phyloP scores from a whole-genome alignment of 768 basidiomycete genomes.

The Auricularia cornea region DNA sequence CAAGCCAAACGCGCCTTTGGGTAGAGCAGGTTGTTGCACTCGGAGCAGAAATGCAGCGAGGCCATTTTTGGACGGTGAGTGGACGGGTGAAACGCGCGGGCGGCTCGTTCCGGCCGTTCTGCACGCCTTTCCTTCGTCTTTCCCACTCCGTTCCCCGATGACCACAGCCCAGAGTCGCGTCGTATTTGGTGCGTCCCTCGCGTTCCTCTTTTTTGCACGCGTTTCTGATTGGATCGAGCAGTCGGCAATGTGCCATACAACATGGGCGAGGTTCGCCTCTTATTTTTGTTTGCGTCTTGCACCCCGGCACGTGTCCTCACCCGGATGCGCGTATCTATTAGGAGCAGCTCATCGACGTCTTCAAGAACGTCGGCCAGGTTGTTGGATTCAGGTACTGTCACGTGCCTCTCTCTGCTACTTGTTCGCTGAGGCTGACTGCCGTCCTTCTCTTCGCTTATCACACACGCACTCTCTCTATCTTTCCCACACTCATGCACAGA shows the following conservation, averaged over 20 bases:
- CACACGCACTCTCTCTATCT: no score
- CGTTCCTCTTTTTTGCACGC: not conserved
- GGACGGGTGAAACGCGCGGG: no score
- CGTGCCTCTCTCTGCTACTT: not conserved
- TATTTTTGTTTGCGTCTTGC: conserved; percentile 6
- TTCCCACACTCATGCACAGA: conserved; percentile 30
- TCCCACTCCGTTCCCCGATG: not conserved
- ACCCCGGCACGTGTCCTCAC: not conserved
- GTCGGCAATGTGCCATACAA: conserved; percentile 89
- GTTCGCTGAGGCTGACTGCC: no score
- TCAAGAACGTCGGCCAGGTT: conserved; percentile 82
- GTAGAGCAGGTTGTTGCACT: conserved; percentile 93
- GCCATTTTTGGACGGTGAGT: conserved; percentile 31
- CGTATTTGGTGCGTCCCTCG: conserved; percentile 63
- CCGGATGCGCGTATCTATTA: conserved; percentile 17
- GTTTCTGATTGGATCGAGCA: conserved; percentile 17
- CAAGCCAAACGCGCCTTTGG: conserved; percentile 33
- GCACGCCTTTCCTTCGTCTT: no score
- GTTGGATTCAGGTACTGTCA: conserved; percentile 67
- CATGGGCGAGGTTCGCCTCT: conserved; percentile 57
- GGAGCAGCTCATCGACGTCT: conserved; percentile 82
- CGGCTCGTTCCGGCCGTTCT: no score
- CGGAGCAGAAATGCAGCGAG: conserved; percentile 83
- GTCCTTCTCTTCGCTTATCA: no score
- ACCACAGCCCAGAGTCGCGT: conserved; percentile 23